Base-by-base conservation (phyloP, 2,329 filamentous ascomycete genomes). In the Biscogniauxia mediterranea region DNA sequence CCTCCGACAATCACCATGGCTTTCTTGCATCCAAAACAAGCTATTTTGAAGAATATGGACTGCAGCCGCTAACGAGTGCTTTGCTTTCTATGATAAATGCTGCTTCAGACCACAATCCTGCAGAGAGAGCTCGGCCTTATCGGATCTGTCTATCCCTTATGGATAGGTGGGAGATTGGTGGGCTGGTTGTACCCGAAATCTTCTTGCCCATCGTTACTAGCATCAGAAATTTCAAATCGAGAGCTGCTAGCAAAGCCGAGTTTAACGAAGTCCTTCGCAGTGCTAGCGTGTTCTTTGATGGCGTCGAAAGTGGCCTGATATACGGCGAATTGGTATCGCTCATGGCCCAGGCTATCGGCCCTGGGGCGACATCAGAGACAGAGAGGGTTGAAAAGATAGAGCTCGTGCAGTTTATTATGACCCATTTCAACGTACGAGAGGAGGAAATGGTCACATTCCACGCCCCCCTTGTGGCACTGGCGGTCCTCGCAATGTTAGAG, bases 151-250 rank as follows among this genome's bases (percentile, higher is more conserved):
- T 98, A 2, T 97, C 96, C 17, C 81, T 99, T 57, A 98, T 99
- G 95, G 95, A 99, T 76, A 88, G 93, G 61, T 98, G 93, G 93
- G 95, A 99, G 74, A 94, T 99, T 66, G 95, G 95, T 28, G 92
- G 92, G 1, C 82, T 94, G 19, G 88, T 99, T 54, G 89, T 98
- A 1, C 91, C 93, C 0, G 89, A 92, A 63, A 85, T 98, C 15
- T 98, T 99, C 71, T 80, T 97, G 15, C 91, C 93, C 3, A 88
- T 94, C 25, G 85, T 99, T 68, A 84, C 89, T 71, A 96, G 89
- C 68, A 89, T 96, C 46, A 87, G 89, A 66, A 79, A 82, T 53
- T 98, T 93, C 77, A 89, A 93, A 74, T 78, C 80, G 25, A 80
- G 80, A 56, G 86, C 89, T 11, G 76, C 83, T 0, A 83, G 83